Conservation (phyloP, 257 asterid genomes). For the Forsythia viridissima region DNA sequence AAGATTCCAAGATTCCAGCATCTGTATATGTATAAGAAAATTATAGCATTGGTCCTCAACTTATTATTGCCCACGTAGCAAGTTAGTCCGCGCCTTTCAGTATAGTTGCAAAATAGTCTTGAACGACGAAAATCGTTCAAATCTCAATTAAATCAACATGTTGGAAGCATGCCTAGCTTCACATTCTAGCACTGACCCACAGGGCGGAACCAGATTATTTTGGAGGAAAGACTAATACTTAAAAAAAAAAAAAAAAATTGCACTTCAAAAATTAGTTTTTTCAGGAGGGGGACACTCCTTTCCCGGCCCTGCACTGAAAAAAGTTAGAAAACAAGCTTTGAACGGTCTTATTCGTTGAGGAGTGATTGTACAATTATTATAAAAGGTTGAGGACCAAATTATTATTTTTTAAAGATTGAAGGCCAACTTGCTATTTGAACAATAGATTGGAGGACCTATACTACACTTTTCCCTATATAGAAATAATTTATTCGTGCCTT, state of each 20-base stretch:
- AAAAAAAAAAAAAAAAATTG: too few species aligned
- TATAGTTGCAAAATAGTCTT: neutral
- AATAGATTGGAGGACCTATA: neutral
- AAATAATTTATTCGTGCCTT: neutral
- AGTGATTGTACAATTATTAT: neutral
- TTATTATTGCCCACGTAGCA: neutral
- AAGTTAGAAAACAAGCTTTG: neutral
- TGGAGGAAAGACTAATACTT: too few species aligned
- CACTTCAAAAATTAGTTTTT: too few species aligned
- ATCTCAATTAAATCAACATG: too few species aligned
- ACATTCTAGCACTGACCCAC: too few species aligned
- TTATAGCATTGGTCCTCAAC: neutral
- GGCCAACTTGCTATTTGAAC: neutral
- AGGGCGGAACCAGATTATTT: too few species aligned
- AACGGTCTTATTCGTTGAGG: neutral
- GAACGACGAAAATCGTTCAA: too few species aligned
- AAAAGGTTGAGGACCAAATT: neutral
- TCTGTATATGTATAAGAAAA: neutral
- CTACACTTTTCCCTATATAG: neutral
- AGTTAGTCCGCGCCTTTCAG: neutral
- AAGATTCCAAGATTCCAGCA: constrained; percentile 32
- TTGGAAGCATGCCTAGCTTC: too few species aligned
- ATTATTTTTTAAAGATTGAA: neutral
- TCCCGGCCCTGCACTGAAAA: too few species aligned
- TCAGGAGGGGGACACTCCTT: neutral